Evolutionary conservation across 805 yeast genomes (phyloP).

Genomic region (Maudiozyma turicensis): DNA sequence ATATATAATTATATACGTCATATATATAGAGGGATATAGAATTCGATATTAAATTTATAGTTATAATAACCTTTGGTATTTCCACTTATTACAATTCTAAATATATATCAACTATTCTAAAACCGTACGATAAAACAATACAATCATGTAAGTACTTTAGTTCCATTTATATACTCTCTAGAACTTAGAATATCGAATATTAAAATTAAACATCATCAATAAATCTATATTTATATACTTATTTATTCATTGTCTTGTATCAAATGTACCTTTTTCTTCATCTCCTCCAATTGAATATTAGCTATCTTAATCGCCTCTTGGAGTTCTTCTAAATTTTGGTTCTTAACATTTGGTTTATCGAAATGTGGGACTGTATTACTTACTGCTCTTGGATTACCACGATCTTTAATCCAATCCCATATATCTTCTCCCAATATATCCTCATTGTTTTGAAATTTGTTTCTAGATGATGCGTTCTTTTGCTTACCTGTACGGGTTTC

Average conservation of each 20-base stretch:
- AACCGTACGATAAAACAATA: too few relatives aligned
- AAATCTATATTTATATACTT: background rate
- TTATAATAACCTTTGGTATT: too few relatives aligned
- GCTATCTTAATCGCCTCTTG: slow-evolving; percentile 22
- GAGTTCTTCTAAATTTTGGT: slow-evolving; percentile 17
- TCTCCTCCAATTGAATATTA: slow-evolving; percentile 18
- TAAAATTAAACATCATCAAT: background rate
- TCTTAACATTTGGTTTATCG: slow-evolving; percentile 4
- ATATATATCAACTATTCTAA: too few relatives aligned
- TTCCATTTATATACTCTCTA: too few relatives aligned
- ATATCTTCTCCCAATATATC: slow-evolving; percentile 46
- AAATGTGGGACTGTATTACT: background rate
- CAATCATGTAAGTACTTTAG: too few relatives aligned
- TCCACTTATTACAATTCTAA: too few relatives aligned
- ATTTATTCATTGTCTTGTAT: background rate
- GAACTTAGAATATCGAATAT: too few relatives aligned
- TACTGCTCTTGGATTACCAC: slow-evolving; percentile 19
- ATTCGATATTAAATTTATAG: too few relatives aligned
- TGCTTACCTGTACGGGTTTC: slow-evolving; percentile 7
- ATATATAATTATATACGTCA: too few relatives aligned
- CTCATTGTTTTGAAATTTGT: slow-evolving; percentile 15
- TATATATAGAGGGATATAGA: too few relatives aligned
- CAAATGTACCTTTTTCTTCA: slow-evolving; percentile 10
- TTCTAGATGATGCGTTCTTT: slow-evolving; percentile 2
- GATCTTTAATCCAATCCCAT: slow-evolving; percentile 64